A percentile compares a stretch with the other conserved stretches of the same genome.
Conservation (phyloP, 352 stramenopile species). For the Pythium sukuiense region DNA sequence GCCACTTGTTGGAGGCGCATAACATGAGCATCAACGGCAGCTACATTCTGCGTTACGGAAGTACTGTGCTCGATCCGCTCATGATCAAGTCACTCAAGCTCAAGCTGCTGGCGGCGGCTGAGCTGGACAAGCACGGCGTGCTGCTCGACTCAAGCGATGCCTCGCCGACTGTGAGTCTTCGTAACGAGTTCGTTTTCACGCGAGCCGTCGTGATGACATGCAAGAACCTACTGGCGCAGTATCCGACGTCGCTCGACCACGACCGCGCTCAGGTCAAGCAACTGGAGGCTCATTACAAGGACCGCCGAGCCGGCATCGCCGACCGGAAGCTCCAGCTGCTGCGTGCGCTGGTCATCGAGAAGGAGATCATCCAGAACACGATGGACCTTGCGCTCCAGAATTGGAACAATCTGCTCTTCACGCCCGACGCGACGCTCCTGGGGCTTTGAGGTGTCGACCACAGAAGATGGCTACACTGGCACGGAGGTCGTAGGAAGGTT, state of each 20-base stretch:
- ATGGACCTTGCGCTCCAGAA: constrained; percentile 43
- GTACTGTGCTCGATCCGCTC: constrained; percentile 13
- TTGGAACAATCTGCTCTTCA: constrained; percentile 50
- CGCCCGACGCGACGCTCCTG: constrained; percentile 45
- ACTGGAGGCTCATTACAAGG: constrained; percentile 12
- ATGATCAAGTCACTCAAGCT: constrained; percentile 33
- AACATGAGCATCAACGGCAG: constrained; percentile 30
- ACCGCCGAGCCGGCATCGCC: constrained; percentile 10
- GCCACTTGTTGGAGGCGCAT: constrained; percentile 21
- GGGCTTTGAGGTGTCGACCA: background rate
- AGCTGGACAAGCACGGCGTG: constrained; percentile 26
- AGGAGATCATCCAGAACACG: constrained; percentile 55
- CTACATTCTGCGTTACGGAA: constrained; percentile 29
- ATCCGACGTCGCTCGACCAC: constrained; percentile 30
- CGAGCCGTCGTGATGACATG: constrained; percentile 25
- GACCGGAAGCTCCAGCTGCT: constrained; percentile 32
- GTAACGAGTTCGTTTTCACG: constrained; percentile 34
- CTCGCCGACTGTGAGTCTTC: constrained; percentile 24
- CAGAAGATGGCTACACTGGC: constrained; percentile 14
- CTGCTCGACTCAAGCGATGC: constrained; percentile 14
- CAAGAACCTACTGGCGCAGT: constrained; percentile 31
- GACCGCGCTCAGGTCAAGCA: constrained; percentile 14
- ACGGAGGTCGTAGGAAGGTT: constrained; percentile 9
- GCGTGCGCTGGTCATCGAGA: constrained; percentile 56
- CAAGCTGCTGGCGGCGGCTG: constrained; percentile 22